Conservation (phyloP, 1,139 yeast genomes). For the Meyerozyma guilliermondii region DNA sequence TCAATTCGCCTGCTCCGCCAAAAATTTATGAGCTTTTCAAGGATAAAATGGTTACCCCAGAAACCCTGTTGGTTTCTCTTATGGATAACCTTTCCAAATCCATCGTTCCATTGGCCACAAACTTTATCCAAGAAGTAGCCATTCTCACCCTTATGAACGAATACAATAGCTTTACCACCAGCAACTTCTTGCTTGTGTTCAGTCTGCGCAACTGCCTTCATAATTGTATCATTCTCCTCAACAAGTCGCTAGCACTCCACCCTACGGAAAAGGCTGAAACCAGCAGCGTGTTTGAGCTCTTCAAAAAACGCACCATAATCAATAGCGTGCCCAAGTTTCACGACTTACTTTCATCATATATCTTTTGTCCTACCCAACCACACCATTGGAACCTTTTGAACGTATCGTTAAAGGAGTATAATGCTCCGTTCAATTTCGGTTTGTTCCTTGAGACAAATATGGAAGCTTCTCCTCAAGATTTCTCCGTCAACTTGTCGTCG, state of each 20-base stretch:
- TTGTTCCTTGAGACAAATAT: constrained; percentile 6
- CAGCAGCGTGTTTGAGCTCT: constrained; percentile 25
- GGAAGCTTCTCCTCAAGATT: constrained; percentile 12
- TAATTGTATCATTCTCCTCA: constrained; percentile 42
- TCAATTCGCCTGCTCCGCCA: constrained; percentile 5
- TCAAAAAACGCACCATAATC: constrained; percentile 39
- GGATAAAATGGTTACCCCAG: constrained; percentile 1
- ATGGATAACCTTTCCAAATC: constrained; percentile 13
- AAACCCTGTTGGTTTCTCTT: constrained; percentile 2
- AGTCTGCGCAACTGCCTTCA: constrained; percentile 39
- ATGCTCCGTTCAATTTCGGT: constrained; percentile 6
- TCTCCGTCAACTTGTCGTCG: constrained; percentile 8
- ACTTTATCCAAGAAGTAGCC: constrained; percentile 30
- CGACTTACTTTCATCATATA: constrained; percentile 37
- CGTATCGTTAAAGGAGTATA: constrained; percentile 34
- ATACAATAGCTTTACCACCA: constrained; percentile 29
- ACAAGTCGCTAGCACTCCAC: constrained; percentile 26
- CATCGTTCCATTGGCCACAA: constrained; percentile 16
- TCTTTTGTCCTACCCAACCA: constrained; percentile 31
- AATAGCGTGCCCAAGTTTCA: constrained; percentile 43
- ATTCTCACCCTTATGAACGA: constrained; percentile 39
- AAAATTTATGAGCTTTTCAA: constrained; percentile 7
- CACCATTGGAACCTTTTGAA: constrained; percentile 38
- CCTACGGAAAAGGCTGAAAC: constrained; percentile 6
- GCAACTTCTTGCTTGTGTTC: constrained; percentile 26